Conservation (phyloP, 139 green algal genomes). For the Tetradesmus obliquus region DNA sequence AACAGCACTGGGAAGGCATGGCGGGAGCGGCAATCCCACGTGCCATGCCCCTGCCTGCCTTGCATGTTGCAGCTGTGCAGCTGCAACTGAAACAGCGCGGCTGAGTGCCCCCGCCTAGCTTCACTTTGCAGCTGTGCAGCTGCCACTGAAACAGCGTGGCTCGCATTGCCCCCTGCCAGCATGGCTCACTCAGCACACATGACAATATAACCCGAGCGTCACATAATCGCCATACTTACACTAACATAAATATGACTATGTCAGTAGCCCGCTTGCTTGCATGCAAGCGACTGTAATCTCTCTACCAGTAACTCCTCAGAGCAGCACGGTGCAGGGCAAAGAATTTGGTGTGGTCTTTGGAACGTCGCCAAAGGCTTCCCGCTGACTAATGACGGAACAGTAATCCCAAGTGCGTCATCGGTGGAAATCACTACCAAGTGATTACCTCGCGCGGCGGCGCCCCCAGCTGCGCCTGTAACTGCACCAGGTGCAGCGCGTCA, state of each 20-base stretch:
- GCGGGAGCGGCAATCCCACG: background rate
- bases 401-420: background rate
- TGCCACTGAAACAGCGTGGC: no score
- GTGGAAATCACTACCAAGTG: background rate
- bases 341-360: background rate
- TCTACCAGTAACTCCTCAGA: background rate
- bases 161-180: no score
- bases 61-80: no score
- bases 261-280: no score
- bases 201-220: no score
- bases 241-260: no score
- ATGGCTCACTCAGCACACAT: no score
- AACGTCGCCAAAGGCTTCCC: background rate
- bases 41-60: background rate
- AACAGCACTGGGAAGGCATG: background rate
- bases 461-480: background rate
- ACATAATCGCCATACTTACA: no score
- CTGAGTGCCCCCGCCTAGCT: no score
- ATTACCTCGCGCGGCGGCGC: background rate
- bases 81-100: no score
- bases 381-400: background rate
- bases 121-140: no score
- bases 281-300: no score
- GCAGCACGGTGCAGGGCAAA: background rate
- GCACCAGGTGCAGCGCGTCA: constrained; percentile 1